Conservation (phyloP, 768 basidiomycete genomes). For the Leucocoprinus birnbaumii region DNA sequence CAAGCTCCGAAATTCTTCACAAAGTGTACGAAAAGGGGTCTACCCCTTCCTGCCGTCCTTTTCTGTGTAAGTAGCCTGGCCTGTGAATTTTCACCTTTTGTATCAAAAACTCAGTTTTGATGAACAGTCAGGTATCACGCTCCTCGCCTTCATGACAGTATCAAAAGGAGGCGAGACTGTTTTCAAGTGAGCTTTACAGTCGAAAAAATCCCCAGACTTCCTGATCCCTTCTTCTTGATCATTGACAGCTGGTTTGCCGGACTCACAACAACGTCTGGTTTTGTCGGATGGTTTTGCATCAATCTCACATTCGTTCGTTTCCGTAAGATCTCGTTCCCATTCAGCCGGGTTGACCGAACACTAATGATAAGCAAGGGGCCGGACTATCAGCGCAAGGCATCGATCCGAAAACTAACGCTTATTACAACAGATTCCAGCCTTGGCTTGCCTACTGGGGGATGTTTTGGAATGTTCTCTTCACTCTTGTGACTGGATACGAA, state of each 20-base stretch:
- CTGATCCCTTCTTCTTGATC: background rate
- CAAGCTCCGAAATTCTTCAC: slow-evolving; percentile 44
- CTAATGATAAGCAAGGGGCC: no score
- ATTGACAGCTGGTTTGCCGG: slow-evolving; percentile 62
- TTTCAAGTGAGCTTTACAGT: slow-evolving; percentile 40
- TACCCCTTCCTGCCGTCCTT: slow-evolving; percentile 42
- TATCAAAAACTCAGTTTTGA: background rate
- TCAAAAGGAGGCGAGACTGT: slow-evolving; percentile 52
- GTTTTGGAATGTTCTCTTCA: slow-evolving; percentile 61
- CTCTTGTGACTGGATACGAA: slow-evolving; percentile 47
- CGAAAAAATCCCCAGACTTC: slow-evolving; percentile 2
- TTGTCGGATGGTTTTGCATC: slow-evolving; percentile 65
- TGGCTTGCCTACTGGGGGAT: slow-evolving; percentile 70
- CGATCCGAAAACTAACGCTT: slow-evolving; percentile 58
- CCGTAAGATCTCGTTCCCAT: slow-evolving; percentile 38
- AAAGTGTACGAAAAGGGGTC: slow-evolving; percentile 44
- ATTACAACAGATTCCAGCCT: slow-evolving; percentile 60
- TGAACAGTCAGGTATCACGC: slow-evolving; percentile 34
- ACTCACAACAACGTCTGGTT: slow-evolving; percentile 65
- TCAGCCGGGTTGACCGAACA: background rate
- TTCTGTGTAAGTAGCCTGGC: slow-evolving; percentile 23
- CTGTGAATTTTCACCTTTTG: background rate
- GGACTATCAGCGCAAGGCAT: slow-evolving; percentile 67
- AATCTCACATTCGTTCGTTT: slow-evolving; percentile 74
- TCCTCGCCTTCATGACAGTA: slow-evolving; percentile 66